phyloP scores from a whole-genome alignment of 352 stramenopile genomes.

The Elongisporangium undulatum region DNA sequence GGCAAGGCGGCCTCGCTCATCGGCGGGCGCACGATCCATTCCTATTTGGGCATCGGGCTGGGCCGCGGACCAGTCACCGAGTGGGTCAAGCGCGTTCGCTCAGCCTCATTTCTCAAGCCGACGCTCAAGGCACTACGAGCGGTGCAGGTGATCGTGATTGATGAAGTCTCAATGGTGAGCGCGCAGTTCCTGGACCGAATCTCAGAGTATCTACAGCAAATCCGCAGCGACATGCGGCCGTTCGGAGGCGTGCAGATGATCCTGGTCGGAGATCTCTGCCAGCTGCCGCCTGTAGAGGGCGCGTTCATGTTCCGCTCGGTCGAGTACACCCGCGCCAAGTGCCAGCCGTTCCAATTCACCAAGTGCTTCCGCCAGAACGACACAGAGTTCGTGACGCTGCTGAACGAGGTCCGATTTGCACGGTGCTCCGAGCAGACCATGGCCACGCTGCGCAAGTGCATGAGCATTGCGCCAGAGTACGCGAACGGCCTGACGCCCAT shows the following conservation, averaged over 20 bases:
- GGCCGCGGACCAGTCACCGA: constrained; percentile 4
- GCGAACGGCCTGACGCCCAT: constrained; percentile 7
- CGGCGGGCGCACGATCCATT: constrained; percentile 3
- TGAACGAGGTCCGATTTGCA: constrained; percentile 7
- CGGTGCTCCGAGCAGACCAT: constrained; percentile 6
- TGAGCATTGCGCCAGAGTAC: constrained; percentile 7
- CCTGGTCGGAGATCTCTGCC: constrained; percentile 5
- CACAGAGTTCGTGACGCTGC: constrained; percentile 3
- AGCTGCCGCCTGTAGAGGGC: constrained; percentile 7
- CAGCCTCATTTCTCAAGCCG: constrained; percentile 4
- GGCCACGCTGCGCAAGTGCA: not conserved
- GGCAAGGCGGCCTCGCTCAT: constrained; percentile 7
- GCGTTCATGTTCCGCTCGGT: constrained; percentile 7
- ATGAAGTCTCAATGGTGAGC: constrained; percentile 9
- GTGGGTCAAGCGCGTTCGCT: constrained; percentile 6
- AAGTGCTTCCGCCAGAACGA: constrained; percentile 9
- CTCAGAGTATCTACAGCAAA: constrained; percentile 4
- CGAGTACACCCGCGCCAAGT: constrained; percentile 5
- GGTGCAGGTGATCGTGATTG: constrained; percentile 6
- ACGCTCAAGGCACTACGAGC: constrained; percentile 5
- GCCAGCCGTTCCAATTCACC: constrained; percentile 5
- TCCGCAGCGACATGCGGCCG: constrained; percentile 1
- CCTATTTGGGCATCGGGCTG: constrained; percentile 5
- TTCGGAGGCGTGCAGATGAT: constrained; percentile 9
- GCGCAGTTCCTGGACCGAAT: constrained; percentile 8